These are phyloP conservation scores for Macadamia tetraphylla DNA, from an alignment of 164 flowering plant species.

Conservation along the genomic window DNA sequence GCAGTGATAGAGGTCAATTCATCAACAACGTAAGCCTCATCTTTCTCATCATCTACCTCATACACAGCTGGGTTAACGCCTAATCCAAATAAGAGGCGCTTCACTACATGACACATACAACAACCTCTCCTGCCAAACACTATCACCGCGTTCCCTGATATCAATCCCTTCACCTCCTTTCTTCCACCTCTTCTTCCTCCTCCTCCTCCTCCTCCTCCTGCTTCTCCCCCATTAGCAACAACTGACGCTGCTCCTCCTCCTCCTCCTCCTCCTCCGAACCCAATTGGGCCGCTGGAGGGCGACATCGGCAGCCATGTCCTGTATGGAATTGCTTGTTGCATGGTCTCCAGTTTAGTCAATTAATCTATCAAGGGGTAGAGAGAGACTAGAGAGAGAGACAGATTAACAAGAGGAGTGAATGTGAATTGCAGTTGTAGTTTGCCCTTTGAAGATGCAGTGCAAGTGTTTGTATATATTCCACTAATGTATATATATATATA, in stretches of 20 bases:
- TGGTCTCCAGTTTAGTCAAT: neutral
- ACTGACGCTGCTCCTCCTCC: neutral
- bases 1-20: slow-evolving; percentile 17
- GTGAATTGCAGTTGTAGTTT: neutral
- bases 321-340: slow-evolving; percentile 63
- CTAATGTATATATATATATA: too few relatives aligned
- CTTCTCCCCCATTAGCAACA: neutral
- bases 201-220: neutral
- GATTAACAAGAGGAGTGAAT: neutral
- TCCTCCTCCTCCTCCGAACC: neutral
- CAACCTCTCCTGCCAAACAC: slow-evolving; percentile 62
- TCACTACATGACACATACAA: slow-evolving; percentile 85
- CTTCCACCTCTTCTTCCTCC: neutral
- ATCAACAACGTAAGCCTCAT: slow-evolving; percentile 26
- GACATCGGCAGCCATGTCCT: slow-evolving; percentile 30
- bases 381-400: slow-evolving; percentile 4
- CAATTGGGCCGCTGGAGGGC: neutral
- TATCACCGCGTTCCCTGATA: slow-evolving; percentile 61
- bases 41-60: slow-evolving; percentile 55
- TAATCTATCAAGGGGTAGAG: neutral
- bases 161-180: slow-evolving; percentile 20
- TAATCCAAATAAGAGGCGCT: slow-evolving; percentile 44
- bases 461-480: too few relatives aligned
- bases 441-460: neutral
- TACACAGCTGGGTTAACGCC: slow-evolving; percentile 71